phyloP scores from a whole-genome alignment of 495 filamentous ascomycete species.

The Aspergillus avenaceus region DNA sequence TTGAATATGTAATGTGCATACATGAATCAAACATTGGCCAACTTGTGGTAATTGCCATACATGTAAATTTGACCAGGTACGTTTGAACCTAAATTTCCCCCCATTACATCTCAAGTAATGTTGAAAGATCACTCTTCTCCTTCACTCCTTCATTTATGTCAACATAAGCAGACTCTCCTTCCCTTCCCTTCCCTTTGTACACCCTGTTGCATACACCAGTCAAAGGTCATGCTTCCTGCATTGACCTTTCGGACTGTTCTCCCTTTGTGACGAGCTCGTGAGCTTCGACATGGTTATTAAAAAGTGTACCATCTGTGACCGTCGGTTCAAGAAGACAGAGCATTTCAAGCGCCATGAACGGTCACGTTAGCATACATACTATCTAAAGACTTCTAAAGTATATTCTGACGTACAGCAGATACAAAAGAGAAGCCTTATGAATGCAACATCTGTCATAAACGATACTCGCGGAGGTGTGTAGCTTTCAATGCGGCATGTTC shows the following conservation, averaged over 20 bases:
- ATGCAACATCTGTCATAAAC: slow-evolving; percentile 49
- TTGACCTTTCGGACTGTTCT: slow-evolving; percentile 5
- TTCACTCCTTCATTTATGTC: no score
- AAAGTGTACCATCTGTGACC: slow-evolving; percentile 49
- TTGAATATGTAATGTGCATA: no score
- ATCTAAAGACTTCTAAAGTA: neutral
- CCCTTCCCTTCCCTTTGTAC: neutral
- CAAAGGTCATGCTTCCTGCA: neutral
- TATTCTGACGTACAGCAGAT: slow-evolving; percentile 25
- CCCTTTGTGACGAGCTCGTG: slow-evolving; percentile 10
- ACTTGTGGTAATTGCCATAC: no score
- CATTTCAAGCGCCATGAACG: slow-evolving; percentile 53
- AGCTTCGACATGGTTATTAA: slow-evolving; percentile 41
- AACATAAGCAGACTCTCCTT: slow-evolving; percentile 2
- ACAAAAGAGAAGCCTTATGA: slow-evolving; percentile 53
- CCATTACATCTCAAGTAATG: no score
- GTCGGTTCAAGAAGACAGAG: slow-evolving; percentile 52
- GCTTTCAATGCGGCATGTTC: neutral
- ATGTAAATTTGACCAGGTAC: no score
- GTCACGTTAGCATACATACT: slow-evolving; percentile 42
- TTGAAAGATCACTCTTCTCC: no score
- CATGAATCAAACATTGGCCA: no score
- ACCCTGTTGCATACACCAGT: neutral
- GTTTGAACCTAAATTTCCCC: no score
- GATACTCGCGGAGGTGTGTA: slow-evolving; percentile 49